These are phyloP conservation scores for Magnolia sinica DNA, from an alignment of 164 flowering plant species.

Conservation along the genomic window DNA sequence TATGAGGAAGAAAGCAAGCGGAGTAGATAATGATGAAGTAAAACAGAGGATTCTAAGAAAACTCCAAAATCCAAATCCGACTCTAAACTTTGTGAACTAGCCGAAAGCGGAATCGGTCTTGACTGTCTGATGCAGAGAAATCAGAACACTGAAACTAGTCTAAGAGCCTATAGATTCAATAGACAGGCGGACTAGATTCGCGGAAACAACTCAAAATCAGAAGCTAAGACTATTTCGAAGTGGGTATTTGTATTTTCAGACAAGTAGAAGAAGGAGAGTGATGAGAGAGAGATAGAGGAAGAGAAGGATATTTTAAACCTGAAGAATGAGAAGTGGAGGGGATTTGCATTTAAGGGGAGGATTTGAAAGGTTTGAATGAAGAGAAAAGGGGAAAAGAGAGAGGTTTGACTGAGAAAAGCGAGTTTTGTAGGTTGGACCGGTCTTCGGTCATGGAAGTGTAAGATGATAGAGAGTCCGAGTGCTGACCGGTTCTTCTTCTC, in stretches of 20 bases:
- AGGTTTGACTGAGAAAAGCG: background rate
- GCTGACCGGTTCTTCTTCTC: slow-evolving; percentile 12
- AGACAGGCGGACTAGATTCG: no score
- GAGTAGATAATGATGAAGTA: no score
- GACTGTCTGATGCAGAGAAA: no score
- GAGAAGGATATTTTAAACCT: background rate
- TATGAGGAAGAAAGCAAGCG: no score
- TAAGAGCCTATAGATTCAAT: no score
- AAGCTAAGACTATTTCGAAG: no score
- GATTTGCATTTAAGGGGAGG: slow-evolving; percentile 7
- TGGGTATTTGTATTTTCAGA: background rate
- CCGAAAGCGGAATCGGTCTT: no score
- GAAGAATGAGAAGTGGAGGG: background rate
- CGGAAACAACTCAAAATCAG: no score
- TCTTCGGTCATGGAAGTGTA: slow-evolving; percentile 35
- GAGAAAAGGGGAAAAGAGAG: slow-evolving; percentile 1
- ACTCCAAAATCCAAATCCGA: no score
- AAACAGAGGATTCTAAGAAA: no score
- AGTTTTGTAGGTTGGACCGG: slow-evolving; percentile 24
- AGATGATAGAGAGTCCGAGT: slow-evolving; percentile 5
- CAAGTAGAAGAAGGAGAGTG: background rate
- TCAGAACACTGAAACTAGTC: no score
- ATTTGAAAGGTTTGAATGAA: background rate
- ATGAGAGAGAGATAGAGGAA: background rate
- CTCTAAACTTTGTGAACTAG: no score